A percentile compares a stretch with the other conserved stretches of the same genome.
Evolutionary conservation across 331 rosid species (phyloP).

Genomic region (Pyracantha coccinea): DNA sequence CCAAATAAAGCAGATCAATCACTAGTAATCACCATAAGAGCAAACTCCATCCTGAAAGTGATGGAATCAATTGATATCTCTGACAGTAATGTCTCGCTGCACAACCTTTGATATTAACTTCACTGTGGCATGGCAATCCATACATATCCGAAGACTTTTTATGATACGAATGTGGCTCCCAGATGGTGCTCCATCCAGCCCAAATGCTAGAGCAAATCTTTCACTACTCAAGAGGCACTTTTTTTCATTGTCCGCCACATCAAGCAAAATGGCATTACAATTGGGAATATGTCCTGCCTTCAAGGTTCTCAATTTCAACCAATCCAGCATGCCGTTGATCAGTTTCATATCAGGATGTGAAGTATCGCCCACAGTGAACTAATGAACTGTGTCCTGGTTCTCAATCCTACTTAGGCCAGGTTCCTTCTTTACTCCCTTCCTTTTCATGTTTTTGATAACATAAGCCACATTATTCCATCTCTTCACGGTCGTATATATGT

Average conservation of each 20-base stretch:
- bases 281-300: slow-evolving; percentile 34
- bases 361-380: slow-evolving; percentile 35
- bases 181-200: slow-evolving; percentile 25
- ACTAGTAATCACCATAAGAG: slow-evolving; percentile 48
- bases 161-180: slow-evolving; percentile 40
- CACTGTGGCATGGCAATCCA: slow-evolving; percentile 42
- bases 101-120: slow-evolving; percentile 36
- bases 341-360: slow-evolving; percentile 40
- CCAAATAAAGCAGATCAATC: slow-evolving; percentile 3
- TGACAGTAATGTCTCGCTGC: slow-evolving; percentile 28
- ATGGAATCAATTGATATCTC: slow-evolving; percentile 49
- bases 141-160: slow-evolving; percentile 43
- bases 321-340: slow-evolving; percentile 40
- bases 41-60: slow-evolving; percentile 36
- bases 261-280: slow-evolving; percentile 24
- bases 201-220: slow-evolving; percentile 43
- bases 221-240: slow-evolving; percentile 43
- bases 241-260: slow-evolving; percentile 39
- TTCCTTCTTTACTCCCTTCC: slow-evolving; percentile 44
- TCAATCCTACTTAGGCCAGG: slow-evolving; percentile 55
- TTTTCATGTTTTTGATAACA: slow-evolving; percentile 45
- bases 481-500: slow-evolving; percentile 36
- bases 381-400: slow-evolving; percentile 37
- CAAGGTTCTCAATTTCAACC: slow-evolving; percentile 31
- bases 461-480: slow-evolving; percentile 38